These are phyloP conservation scores for Ustilago curta DNA, from an alignment of 1,284 basidiomycete species.

Conservation along the genomic window DNA sequence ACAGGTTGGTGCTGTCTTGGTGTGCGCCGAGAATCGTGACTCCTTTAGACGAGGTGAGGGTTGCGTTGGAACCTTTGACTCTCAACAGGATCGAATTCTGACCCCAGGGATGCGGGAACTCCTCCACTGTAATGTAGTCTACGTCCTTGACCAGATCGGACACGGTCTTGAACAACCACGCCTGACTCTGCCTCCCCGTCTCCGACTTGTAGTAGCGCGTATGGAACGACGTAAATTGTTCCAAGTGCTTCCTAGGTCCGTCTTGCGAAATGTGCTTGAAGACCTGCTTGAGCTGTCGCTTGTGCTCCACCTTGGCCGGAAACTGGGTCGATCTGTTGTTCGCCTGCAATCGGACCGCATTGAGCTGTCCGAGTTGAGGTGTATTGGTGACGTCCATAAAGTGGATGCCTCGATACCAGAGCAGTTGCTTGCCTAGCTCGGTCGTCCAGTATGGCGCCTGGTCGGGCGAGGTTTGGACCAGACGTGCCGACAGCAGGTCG, in stretches of 20 bases:
- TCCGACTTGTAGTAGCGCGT: constrained; percentile 73
- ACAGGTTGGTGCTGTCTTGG: constrained; percentile 78
- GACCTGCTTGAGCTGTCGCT: constrained; percentile 36
- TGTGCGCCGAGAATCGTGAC: constrained; percentile 81
- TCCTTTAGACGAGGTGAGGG: constrained; percentile 60
- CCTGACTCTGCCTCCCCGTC: constrained; percentile 80
- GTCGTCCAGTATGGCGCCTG: constrained; percentile 59
- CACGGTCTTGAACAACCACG: constrained; percentile 76
- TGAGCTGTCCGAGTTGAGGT: constrained; percentile 28
- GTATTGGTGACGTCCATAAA: constrained; percentile 66
- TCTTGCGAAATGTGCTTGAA: constrained; percentile 52
- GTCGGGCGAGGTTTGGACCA: constrained; percentile 45
- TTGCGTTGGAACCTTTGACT: constrained; percentile 48
- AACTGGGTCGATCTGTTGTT: constrained; percentile 36
- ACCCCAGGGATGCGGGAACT: constrained; percentile 90
- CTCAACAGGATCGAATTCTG: constrained; percentile 83
- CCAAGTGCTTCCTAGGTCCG: constrained; percentile 53
- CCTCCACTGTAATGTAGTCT: constrained; percentile 76
- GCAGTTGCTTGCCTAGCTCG: constrained; percentile 56
- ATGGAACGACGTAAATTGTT: constrained; percentile 72
- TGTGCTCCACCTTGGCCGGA: constrained; percentile 40
- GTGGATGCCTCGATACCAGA: constrained; percentile 45
- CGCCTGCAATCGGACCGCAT: constrained; percentile 9
- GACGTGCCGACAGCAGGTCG: constrained; percentile 24
- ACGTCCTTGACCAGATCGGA: constrained; percentile 30